phyloP scores from a whole-genome alignment of 768 basidiomycete species.

The Mycena galopus region DNA sequence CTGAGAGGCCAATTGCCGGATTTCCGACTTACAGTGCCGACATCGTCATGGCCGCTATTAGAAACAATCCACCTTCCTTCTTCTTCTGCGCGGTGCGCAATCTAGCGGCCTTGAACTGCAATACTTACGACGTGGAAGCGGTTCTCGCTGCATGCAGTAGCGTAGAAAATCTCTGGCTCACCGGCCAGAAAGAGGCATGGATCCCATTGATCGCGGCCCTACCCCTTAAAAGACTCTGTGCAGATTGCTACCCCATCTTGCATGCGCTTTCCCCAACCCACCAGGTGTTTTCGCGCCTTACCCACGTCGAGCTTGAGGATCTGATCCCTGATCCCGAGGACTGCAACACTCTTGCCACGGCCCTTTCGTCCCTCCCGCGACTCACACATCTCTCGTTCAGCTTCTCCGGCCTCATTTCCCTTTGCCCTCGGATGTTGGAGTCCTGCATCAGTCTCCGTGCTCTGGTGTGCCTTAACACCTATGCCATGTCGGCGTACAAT shows the following conservation, averaged over 20 bases:
- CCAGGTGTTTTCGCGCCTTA: not conserved
- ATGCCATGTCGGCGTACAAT: not conserved
- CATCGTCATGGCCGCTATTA: not conserved
- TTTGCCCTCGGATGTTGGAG: not conserved
- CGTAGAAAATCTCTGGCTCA: constrained; percentile 2
- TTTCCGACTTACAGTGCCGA: not conserved
- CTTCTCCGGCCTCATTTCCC: not conserved
- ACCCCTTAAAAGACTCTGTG: not conserved
- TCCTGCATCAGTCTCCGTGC: not conserved
- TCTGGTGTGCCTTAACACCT: not conserved
- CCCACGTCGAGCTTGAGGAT: not conserved
- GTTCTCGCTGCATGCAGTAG: not conserved
- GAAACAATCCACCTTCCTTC: not conserved
- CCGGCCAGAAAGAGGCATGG: not conserved
- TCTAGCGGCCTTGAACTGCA: not conserved
- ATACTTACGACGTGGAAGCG: too few relatives aligned
- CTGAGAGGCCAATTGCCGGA: not conserved
- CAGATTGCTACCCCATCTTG: not conserved
- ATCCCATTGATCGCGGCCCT: not conserved
- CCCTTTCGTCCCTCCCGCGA: not conserved
- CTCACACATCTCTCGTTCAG: constrained; percentile 4
- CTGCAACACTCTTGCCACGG: not conserved
- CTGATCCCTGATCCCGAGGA: not conserved
- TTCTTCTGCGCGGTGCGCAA: not conserved
- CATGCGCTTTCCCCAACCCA: not conserved